A percentile compares a stretch with the other conserved stretches of the same genome.
These are phyloP conservation scores for Cystobasidium slooffiae DNA, from an alignment of 1,284 basidiomycete genomes.

Conservation along the genomic window DNA sequence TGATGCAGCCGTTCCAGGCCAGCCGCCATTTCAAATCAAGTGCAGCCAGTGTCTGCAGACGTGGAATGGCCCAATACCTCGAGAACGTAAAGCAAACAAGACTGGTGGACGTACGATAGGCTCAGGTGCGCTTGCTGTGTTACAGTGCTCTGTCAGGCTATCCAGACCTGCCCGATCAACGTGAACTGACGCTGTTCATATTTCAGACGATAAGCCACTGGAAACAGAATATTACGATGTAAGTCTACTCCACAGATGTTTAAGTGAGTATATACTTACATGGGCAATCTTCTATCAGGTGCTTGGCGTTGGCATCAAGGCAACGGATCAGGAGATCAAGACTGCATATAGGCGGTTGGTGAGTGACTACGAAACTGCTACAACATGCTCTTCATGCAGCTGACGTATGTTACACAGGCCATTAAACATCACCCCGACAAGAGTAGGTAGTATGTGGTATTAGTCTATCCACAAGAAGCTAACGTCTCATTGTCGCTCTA, in stretches of 20 bases:
- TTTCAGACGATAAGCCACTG: conserved; percentile 80
- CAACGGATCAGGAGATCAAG: conserved; percentile 85
- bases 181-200: not conserved
- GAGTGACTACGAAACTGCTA: conserved; percentile 58
- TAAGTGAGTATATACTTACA: conserved; percentile 50
- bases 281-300: conserved; percentile 61
- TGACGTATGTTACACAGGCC: conserved; percentile 61
- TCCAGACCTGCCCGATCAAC: conserved; percentile 1
- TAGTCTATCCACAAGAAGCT: not conserved
- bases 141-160: too few relatives aligned
- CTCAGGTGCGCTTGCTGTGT: not conserved
- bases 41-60: conserved; percentile 32
- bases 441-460: conserved; percentile 58
- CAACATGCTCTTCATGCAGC: conserved; percentile 59
- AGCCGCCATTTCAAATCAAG: conserved; percentile 37
- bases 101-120: conserved; percentile 35
- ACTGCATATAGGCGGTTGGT: conserved; percentile 93
- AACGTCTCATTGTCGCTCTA: not conserved
- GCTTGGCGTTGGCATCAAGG: conserved; percentile 73
- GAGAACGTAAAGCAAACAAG: conserved; percentile 29
- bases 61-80: conserved; percentile 32
- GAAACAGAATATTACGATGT: conserved; percentile 83
- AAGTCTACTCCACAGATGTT: conserved; percentile 31
- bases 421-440: conserved; percentile 64
- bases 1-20: conserved; percentile 23